These are phyloP conservation scores for Entomortierella chlamydospora DNA, from an alignment of 192 early-diverging fungal genomes.

Conservation along the genomic window DNA sequence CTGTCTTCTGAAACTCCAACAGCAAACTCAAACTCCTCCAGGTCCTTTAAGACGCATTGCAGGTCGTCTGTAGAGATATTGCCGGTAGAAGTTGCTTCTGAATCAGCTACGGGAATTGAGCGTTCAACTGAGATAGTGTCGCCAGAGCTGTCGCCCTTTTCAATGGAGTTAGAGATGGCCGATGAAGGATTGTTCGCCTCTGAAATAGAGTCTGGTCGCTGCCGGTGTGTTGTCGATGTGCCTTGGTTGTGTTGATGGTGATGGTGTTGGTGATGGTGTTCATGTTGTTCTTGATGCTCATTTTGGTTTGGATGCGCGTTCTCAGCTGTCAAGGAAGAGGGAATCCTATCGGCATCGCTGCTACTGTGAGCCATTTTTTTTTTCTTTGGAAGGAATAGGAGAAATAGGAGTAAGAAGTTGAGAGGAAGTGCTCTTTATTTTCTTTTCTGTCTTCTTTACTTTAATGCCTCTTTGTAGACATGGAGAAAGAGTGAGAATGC, in stretches of 20 bases:
- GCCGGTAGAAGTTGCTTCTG: constrained; percentile 5
- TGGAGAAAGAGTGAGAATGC: too few species aligned
- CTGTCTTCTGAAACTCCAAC: constrained; percentile 86
- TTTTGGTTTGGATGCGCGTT: too few species aligned
- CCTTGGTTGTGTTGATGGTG: neutral
- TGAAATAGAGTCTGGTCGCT: constrained; percentile 18
- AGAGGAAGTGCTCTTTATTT: too few species aligned
- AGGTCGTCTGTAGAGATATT: constrained; percentile 10
- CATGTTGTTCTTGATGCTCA: neutral
- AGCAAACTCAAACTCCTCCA: constrained; percentile 48
- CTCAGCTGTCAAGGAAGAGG: too few species aligned
- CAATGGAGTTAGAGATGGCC: constrained; percentile 28
- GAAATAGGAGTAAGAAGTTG: too few species aligned
- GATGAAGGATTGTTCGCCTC: constrained; percentile 25
- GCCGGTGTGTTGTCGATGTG: constrained; percentile 9
- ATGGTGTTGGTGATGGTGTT: neutral
- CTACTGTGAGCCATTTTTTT: neutral
- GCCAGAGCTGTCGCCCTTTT: constrained; percentile 48
- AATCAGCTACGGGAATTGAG: constrained; percentile 22
- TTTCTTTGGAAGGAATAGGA: neutral
- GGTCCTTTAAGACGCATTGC: constrained; percentile 43
- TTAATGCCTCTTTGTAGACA: too few species aligned
- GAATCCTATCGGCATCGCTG: too few species aligned
- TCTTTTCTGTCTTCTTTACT: too few species aligned
- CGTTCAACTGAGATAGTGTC: constrained; percentile 48